These are phyloP conservation scores for Lomentospora prolificans DNA, from an alignment of 2,329 filamentous ascomycete species.

Conservation along the genomic window DNA sequence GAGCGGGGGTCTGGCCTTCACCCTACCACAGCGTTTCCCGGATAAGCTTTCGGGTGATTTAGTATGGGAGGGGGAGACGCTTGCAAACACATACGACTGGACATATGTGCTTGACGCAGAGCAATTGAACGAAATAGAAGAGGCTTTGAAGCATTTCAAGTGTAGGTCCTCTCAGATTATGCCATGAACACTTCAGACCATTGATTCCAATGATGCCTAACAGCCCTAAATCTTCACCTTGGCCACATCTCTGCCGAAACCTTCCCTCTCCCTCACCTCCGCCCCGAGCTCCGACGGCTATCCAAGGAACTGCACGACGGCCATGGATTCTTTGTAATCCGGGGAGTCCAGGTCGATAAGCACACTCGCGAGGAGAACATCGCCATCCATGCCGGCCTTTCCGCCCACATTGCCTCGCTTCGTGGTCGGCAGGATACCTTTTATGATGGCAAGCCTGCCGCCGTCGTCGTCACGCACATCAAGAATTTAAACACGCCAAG, in stretches of 20 bases:
- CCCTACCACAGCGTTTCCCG: slow-evolving; percentile 9
- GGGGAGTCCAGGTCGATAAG: slow-evolving; percentile 42
- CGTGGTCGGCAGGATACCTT: slow-evolving; percentile 46
- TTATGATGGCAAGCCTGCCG: slow-evolving; percentile 32
- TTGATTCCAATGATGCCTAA: background rate
- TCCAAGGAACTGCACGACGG: slow-evolving; percentile 42
- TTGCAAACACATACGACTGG: slow-evolving; percentile 5
- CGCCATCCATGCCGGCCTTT: slow-evolving; percentile 50
- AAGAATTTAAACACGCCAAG: slow-evolving; percentile 41
- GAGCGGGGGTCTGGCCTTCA: background rate
- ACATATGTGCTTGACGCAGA: slow-evolving; percentile 7
- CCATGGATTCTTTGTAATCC: slow-evolving; percentile 52
- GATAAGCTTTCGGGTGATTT: slow-evolving; percentile 5
- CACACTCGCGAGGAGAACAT: slow-evolving; percentile 48
- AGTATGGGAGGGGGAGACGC: slow-evolving; percentile 10
- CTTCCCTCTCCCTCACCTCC: slow-evolving; percentile 43
- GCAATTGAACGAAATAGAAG: slow-evolving; percentile 10
- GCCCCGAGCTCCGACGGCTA: slow-evolving; percentile 33
- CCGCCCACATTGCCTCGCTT: slow-evolving; percentile 44
- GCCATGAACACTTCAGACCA: background rate
- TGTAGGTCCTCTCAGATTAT: slow-evolving; percentile 3
- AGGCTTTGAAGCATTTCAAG: slow-evolving; percentile 10
- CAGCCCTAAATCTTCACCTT: slow-evolving; percentile 26
- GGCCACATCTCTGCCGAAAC: slow-evolving; percentile 36
- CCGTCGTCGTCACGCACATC: slow-evolving; percentile 47